Conservation (phyloP, 208 protist species). For the Trypanosoma vivax region DNA sequence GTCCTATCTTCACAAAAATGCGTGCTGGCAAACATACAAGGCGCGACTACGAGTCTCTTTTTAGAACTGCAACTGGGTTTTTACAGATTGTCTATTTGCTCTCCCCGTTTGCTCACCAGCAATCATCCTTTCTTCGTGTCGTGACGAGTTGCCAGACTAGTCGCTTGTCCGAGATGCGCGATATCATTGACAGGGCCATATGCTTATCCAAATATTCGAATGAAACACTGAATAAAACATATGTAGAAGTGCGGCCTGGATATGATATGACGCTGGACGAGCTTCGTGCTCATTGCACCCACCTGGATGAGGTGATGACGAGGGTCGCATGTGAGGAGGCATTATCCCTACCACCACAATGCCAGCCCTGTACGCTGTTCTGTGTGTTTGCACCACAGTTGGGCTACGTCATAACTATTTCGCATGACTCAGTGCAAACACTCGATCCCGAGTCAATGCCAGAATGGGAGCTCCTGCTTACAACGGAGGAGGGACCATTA, state of each 20-base stretch:
- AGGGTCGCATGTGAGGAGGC: constrained; percentile 14
- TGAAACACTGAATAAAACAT: constrained; percentile 13
- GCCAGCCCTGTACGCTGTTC: constrained; percentile 9
- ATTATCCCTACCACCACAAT: constrained; percentile 5
- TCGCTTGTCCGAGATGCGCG: constrained; percentile 16
- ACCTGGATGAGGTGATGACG: constrained; percentile 19
- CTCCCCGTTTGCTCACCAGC: constrained; percentile 11
- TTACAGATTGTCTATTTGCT: constrained; percentile 22
- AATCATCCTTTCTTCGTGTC: constrained; percentile 17
- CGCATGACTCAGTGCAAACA: background rate
- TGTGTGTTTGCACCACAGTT: constrained; percentile 23
- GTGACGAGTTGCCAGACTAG: constrained; percentile 20
- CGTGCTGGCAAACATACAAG: constrained; percentile 41
- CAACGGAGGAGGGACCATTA: constrained; percentile 35
- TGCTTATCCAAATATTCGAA: constrained; percentile 8
- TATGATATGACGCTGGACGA: constrained; percentile 27
- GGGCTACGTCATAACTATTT: constrained; percentile 20
- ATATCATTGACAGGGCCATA: constrained; percentile 14
- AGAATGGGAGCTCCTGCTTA: constrained; percentile 25
- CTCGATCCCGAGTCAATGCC: background rate
- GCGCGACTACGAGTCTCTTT: constrained; percentile 55
- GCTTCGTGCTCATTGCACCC: constrained; percentile 9
- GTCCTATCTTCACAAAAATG: constrained; percentile 66
- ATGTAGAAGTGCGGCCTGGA: constrained; percentile 20
- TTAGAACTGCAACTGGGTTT: constrained; percentile 35